These are phyloP conservation scores for Fusarium sp. DNA, from an alignment of 2,329 filamentous ascomycete species.

Conservation along the genomic window DNA sequence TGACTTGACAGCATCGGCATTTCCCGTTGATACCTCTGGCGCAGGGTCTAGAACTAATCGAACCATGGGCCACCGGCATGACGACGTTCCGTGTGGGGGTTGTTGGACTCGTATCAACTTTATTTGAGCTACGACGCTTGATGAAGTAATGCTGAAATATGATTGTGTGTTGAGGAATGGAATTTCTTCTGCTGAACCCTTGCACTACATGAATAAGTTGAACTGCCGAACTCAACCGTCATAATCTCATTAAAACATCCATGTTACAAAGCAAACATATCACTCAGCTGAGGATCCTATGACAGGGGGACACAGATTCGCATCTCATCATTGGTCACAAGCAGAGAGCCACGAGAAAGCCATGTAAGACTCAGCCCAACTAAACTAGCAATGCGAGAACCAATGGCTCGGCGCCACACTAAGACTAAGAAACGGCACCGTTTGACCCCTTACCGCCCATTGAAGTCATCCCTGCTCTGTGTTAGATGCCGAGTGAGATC, in stretches of 20 bases:
- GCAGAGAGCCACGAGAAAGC: constrained; percentile 30
- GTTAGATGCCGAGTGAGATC: neutral
- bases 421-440: constrained; percentile 8
- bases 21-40: constrained; percentile 14
- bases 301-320: constrained; percentile 4
- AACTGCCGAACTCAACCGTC: neutral
- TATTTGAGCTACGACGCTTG: neutral
- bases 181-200: neutral
- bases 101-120: neutral
- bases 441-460: constrained; percentile 21
- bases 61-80: constrained; percentile 7
- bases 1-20: constrained; percentile 18
- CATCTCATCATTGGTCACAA: constrained; percentile 13
- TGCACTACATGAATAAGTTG: neutral
- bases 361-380: constrained; percentile 39
- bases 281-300: constrained; percentile 20
- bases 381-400: constrained; percentile 25
- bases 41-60: constrained; percentile 9
- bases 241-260: neutral
- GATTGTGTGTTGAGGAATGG: neutral
- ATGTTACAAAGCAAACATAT: neutral
- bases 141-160: neutral
- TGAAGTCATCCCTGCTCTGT: neutral
- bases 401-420: constrained; percentile 34
- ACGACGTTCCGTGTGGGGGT: constrained; percentile 23